Percentiles rank a stretch among this genome's conserved stretches.
Conservation (phyloP, 345 rosid species). For the Gossypium thurberi region DNA sequence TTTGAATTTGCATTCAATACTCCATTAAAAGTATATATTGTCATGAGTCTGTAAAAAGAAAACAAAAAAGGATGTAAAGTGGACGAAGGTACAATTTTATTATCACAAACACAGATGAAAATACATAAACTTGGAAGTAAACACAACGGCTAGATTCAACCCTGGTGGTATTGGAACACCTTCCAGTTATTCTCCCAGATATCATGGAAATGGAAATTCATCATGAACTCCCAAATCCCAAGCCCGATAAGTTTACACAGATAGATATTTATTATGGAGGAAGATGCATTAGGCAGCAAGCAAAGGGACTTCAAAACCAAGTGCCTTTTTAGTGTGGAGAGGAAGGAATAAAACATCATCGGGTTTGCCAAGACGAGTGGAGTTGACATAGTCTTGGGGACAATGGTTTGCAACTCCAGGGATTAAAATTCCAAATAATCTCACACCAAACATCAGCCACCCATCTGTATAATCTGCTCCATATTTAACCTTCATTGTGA, state of each 20-base stretch:
- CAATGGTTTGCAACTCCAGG: constrained; percentile 33
- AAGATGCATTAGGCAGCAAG: neutral
- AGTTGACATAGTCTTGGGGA: constrained; percentile 38
- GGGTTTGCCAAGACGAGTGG: constrained; percentile 19
- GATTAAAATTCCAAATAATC: constrained; percentile 23
- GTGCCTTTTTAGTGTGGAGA: neutral
- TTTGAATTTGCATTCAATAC: no score
- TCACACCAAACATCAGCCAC: constrained; percentile 20
- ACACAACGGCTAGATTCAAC: no score
- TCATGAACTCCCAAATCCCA: no score
- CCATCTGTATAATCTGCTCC: constrained; percentile 31
- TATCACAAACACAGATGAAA: neutral
- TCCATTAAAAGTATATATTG: no score
- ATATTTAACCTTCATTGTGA: constrained; percentile 23
- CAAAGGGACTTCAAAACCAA: neutral
- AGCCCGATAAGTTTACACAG: no score
- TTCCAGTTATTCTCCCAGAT: neutral
- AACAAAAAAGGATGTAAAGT: no score
- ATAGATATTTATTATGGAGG: no score
- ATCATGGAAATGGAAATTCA: no score
- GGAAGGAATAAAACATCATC: constrained; percentile 4
- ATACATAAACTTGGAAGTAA: neutral
- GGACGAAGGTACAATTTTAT: neutral
- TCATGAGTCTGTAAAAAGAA: neutral
- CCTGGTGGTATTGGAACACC: neutral